Base-by-base conservation (phyloP, 371 early-diverging fungal species). In the Basidiobolus meristosporus region DNA sequence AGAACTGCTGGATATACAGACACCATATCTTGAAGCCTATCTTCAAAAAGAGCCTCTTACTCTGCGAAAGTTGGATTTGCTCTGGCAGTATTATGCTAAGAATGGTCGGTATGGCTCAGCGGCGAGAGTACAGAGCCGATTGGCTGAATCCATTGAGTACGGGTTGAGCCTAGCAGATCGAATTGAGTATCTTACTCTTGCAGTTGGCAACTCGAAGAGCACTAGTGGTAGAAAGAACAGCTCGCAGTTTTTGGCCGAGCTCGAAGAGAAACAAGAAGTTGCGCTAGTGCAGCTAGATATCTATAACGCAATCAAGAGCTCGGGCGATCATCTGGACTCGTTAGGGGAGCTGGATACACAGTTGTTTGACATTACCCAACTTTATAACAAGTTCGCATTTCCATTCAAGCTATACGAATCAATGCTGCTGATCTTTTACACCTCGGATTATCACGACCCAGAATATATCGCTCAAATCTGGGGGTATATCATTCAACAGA, bases 11-110 rank as follows among this genome's bases (percentile, higher is more conserved):
- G 44, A 43, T 42, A 12, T 41, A 22, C 35, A 50, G 28, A 36
- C 36, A 36, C 19, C 60, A 1, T 72, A 66, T 38, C 57, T 90
- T 36, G 71, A 79, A 41, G 70, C 69, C 18, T 87, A 65, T 42
- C 59, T 90, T 41, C 36, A 36, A 36, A 21, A 19, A 14, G 36
- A 36, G 16, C 21, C 36, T 5, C 21, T 73, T 9, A 50, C 60
- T 2, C 32, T 67, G 10, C 63, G 68, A n/a, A 61, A 59, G 28
- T 54, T 60, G 18, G 68, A 77, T 22, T 60, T 86, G 41, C 59
- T 88, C 17, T 86, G 84, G 78, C 62, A 67, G 38, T 82, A 68
- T 47, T 82, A 80, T 43, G 63, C 75, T 40, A 63, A 65, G 33
- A 53, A 62, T 16, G 60, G 60, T 36, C 63, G 68, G 42, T 80